Base-by-base conservation (phyloP, 345 rosid species). In the Dipteronia dyeriana region DNA sequence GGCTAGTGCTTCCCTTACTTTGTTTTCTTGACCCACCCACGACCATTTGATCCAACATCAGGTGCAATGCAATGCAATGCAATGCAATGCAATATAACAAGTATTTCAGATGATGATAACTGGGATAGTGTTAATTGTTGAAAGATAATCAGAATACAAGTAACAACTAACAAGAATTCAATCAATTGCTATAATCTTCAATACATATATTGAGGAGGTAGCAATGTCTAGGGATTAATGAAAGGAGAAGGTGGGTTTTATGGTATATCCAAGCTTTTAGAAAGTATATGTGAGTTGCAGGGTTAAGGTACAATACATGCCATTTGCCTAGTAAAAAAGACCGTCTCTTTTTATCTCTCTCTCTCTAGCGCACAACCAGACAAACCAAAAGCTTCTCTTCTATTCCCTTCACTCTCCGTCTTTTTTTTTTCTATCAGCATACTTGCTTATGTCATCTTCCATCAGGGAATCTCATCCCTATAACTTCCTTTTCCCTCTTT, bases 251-350 rank as follows among this genome's bases (percentile, higher is more conserved):
- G 14, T 63, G 79, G 64, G 64, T 20, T 47, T 43, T 69, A 74
- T 26, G 82, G 74, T 74, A 79, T 43, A 82, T 86, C 81, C 85
- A 78, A 87, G 89, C 90, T 89, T 89, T 89, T 82, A 82, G 86
- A 86, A 86, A 87, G 92, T 83, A 83, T 38, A 72, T n/a, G 79
- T 53, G 66, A 82, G 88, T 65, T 67, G 85, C 86, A 77, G 86
- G 73, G 67, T 87, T 80, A 70, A 81, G 83, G 84, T 87, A 75
- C 87, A 70, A 51, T 78, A 83, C 83, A 86, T 87, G 80, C 87
- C 84, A 86, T 86, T 86, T 89, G 86, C 85, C 86, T 73, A 41
- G 66, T 72, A 65, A 83, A 83, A 86, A 83, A 85, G 88, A 78
- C 73, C 66, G 78, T 73, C 65, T 74, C 79, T 82, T 80, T 83